phyloP scores from a whole-genome alignment of 2,329 filamentous ascomycete species.

The Botrytis elliptica region DNA sequence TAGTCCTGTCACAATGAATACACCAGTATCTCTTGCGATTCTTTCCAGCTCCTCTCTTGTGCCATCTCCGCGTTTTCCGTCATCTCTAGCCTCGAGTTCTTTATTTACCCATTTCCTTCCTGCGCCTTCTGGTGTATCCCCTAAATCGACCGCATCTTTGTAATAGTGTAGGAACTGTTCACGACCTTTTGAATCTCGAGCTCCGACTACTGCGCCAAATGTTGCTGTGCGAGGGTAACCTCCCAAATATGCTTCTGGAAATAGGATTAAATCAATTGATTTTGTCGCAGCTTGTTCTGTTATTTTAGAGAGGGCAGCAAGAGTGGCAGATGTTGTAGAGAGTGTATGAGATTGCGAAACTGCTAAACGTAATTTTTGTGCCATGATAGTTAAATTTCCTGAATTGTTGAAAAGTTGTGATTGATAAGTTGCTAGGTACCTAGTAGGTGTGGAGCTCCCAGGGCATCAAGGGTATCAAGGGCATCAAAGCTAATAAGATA shows the following conservation, averaged over 20 bases:
- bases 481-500: not conserved
- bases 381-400: constrained; percentile 23
- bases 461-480: not conserved
- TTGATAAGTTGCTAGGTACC: not conserved
- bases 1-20: constrained; percentile 77
- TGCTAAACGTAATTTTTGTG: constrained; percentile 38
- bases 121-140: constrained; percentile 70
- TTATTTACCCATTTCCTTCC: constrained; percentile 69
- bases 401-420: not conserved
- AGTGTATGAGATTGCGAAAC: constrained; percentile 53
- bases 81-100: constrained; percentile 53
- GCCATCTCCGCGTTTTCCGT: constrained; percentile 63
- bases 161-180: constrained; percentile 85
- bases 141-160: constrained; percentile 74
- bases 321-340: constrained; percentile 53
- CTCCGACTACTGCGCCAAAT: constrained; percentile 75
- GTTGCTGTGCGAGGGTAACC: constrained; percentile 81
- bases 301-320: constrained; percentile 62
- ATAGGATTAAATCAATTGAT: constrained; percentile 69
- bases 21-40: constrained; percentile 71
- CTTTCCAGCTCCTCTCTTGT: constrained; percentile 77
- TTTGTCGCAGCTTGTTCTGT: constrained; percentile 60
- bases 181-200: constrained; percentile 64
- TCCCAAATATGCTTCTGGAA: constrained; percentile 89
- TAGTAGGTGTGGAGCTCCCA: not conserved